Evolutionary conservation across 2,329 filamentous ascomycete species (phyloP), one percentile per base, ranked within the genome.

Genomic region (Drechslerella stenobrocha): DNA sequence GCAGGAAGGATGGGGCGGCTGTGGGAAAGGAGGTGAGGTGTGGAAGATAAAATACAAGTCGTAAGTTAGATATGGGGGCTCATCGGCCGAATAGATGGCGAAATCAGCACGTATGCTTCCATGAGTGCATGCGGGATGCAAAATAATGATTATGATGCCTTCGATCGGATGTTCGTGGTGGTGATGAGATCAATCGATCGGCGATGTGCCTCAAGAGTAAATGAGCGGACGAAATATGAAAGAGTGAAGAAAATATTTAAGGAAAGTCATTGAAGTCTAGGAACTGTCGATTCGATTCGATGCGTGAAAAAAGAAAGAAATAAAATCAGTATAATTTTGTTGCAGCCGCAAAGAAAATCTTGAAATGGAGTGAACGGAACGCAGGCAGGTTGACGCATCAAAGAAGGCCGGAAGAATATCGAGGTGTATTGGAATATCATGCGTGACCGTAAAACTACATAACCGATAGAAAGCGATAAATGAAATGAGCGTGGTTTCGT

Each of bases 191-290:
- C 45, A 28, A 52, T 51, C 59, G 35, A 34, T 46, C 23, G 32
- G 56, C 30, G 9, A 9, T 44, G 32, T 56, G 63, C 63, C 63
- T 60, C 65, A 53, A 63, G 57, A 69, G 34, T 44, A 61, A 42
- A 42, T 18, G 37, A 42, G 37, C 37, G 37, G 18, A 42, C 15
- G 37, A 20, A 42, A 42, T 7, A 4, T 6, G 15, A 46, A 57
- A 69, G 13, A 40, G 56, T 51, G 24, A 48, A 44, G 30, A 37
- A 22, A 34, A 55, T 58, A 24, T 44, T 42, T 35, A 59, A 64
- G 65, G 58, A 58, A 69, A 69, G 57, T 63, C 65, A 64, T 64
- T 63, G 56, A 64, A 45, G 52, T 58, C 48, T 47, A 56, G 57
- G 56, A 56, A 56, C 45, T 42, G 37, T 20, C 37, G 37, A 42